Evolutionary conservation across 2,329 filamentous ascomycete species (phyloP), one percentile per base, ranked within the genome.

Genomic region (Pseudomassariella vexata): DNA sequence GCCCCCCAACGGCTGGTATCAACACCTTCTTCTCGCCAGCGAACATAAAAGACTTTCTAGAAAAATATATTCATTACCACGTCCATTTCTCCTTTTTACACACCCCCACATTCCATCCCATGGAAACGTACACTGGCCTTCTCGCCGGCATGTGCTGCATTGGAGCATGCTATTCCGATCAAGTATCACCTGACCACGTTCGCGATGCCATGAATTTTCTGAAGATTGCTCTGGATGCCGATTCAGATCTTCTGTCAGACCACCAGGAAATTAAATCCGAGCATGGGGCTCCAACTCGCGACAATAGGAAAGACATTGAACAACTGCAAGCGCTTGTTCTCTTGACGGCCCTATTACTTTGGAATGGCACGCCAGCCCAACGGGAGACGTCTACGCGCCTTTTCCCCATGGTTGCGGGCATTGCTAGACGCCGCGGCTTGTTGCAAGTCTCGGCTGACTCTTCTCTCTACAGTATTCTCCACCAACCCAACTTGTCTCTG

Each of bases 11-110:
- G 61, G 62, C 59, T 62, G 57, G 53, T 41, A 65, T 75, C 59
- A 68, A 71, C 60, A 65, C 70, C 52, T 79, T 77, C 48, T 72
- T 85, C 47, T 77, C 76, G 29, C 68, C 76, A 38, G 73, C 81
- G 45, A 82, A 82, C 53, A 68, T 85, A 51, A 79, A 77, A 62
- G 71, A 79, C 50, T 85, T 85, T 52, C 68, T 85, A 53, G 71
- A 79, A 47, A 70, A 79, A 48, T 86, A 83, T 63, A 76, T 71
- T 38, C 78, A 84, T 55, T 86, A 80, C 55, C 78, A 85, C 53
- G 70, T 75, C 39, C 82, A 88, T 55, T 85, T 84, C 62, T 77
- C 82, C 14, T 69, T 84, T 44, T 68, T 87, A 32, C 82, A 88
- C 50, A 69, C 82, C 53, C 73, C 81, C 21, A 83, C 81, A 7